Conservation (phyloP, 345 rosid genomes). For the Abelmoschus esculentus region DNA sequence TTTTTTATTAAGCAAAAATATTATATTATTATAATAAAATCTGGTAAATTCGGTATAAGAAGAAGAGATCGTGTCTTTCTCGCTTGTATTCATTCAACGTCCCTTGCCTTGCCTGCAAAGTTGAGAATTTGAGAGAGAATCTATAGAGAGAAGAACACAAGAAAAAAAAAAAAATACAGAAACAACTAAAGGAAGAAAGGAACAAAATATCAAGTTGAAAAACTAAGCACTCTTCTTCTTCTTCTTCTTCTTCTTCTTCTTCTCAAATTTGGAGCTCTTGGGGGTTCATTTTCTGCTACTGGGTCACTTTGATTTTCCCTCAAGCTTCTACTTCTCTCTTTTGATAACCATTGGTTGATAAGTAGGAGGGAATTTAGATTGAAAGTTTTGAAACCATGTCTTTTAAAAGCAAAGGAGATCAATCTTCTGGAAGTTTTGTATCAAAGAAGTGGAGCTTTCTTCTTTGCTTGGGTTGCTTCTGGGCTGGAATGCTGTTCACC, state of each 20-base stretch:
- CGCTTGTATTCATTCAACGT: constrained; percentile 26
- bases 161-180: constrained; percentile 7
- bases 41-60: neutral
- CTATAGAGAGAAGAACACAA: constrained; percentile 4
- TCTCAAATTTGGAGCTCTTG: constrained; percentile 2
- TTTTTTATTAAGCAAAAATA: no score
- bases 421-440: constrained; percentile 33
- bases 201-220: constrained; percentile 4
- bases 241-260: neutral
- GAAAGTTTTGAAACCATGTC: constrained; percentile 54
- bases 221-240: constrained; percentile 12
- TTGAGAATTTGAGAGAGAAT: constrained; percentile 7
- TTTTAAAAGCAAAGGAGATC: constrained; percentile 64
- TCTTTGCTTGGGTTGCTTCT: constrained; percentile 72
- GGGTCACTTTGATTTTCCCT: constrained; percentile 17
- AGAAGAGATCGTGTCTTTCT: constrained; percentile 18
- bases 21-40: no score
- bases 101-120: constrained; percentile 46
- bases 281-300: constrained; percentile 7
- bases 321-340: constrained; percentile 3
- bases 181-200: constrained; percentile 4
- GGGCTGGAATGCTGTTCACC: constrained; percentile 76
- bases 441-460: constrained; percentile 67
- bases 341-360: neutral
- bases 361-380: constrained; percentile 1